Evolutionary conservation across 2,329 filamentous ascomycete genomes (phyloP), one percentile per base, ranked within the genome.

Genomic region (Penicillium sp.): DNA sequence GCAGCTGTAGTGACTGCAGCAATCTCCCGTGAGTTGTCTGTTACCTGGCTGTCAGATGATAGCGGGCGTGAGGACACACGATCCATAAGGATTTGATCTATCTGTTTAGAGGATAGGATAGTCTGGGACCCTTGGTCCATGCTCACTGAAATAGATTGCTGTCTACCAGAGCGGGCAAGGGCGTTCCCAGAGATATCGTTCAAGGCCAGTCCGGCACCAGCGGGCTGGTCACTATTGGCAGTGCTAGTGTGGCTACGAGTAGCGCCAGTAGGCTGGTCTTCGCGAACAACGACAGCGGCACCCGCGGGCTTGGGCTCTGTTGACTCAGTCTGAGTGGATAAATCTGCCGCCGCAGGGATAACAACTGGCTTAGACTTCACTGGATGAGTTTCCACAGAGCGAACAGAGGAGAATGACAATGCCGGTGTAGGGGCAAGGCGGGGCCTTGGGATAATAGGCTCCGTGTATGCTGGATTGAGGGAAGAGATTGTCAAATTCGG

Each of bases 111-210:
- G n/a, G 88, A 94, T 28, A 96, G 75, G 34, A 84, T 77, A 22
- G 90, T 96, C 70, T 96, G 91, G 13, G 86, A 85, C 46, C 83
- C 80, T 57, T 85, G 84, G 60, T 95, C 88, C 19, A 76, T 72
- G 53, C 77, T 84, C 48, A 71, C 67, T 35, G 64, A 66, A 59
- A 52, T 59, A 17, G 58, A 60, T 21, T 51, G 55, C n/a, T 57
- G 53, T 48, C 45, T 62, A 24, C 55, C 43, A 38, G 63, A 62
- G 22, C 61, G 61, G 24, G 61, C 55, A 26, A 63, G 54, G 40
- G 75, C 69, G 61, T 85, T 86, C 47, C 72, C 72, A n/a, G 82
- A 81, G 12, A 85, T 74, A 59, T 83, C 79, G 63, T 75, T 79
- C 60, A 87, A 77, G 74, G 54, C 81, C 75, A 42, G 73, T 76